Evolutionary conservation across 257 asterid species (phyloP), one percentile per base, ranked within the genome.

Genomic region (Solanum ossicruentum): DNA sequence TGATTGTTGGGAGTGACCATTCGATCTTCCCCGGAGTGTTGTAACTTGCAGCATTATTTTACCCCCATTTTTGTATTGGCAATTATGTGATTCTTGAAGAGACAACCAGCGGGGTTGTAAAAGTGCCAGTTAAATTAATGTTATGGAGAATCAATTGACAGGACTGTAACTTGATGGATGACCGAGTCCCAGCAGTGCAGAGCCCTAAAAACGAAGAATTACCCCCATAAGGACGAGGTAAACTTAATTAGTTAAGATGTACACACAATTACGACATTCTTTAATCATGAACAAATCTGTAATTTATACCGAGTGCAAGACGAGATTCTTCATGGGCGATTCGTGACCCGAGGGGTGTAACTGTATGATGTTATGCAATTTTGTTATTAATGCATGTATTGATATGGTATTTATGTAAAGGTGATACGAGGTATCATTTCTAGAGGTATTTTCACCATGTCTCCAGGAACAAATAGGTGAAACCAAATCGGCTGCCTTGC

Each of bases 1-100:
- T 95, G 88, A 91, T 77, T 58, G 69, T 70, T 28, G 83, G 49
- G 61, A 83, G 86, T 85, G 51, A 26, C 61, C 80, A 9, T 23
- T 0, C 57, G 85, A 32, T 81, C 41, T 49, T n/a, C 2, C 57
- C 65, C 1, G 28, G 63, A 12, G 66, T 16, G 85, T 32, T 28
- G 36, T 36, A 61, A 23, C 32, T 66, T 66, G 81, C 73, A 41
- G 55, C 84, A 77, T 82, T 84, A 39, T 63, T 43, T 61, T 58
- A n/a, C 23, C 49, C 84, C 85, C 47, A 65, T 72, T 43, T 86
- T 51, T 45, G 84, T 56, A 57, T 0, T n/a, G 52, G 72, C 18
- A 58, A 36, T 82, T 82, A 63, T 82, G 85, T 85, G 84, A 86
- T 36, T 57, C 85, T 55, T 45, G 6, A 49, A 51, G 63, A 77